Evolutionary conservation across 805 yeast species (phyloP).

Genomic region (Priceomyces medius): DNA sequence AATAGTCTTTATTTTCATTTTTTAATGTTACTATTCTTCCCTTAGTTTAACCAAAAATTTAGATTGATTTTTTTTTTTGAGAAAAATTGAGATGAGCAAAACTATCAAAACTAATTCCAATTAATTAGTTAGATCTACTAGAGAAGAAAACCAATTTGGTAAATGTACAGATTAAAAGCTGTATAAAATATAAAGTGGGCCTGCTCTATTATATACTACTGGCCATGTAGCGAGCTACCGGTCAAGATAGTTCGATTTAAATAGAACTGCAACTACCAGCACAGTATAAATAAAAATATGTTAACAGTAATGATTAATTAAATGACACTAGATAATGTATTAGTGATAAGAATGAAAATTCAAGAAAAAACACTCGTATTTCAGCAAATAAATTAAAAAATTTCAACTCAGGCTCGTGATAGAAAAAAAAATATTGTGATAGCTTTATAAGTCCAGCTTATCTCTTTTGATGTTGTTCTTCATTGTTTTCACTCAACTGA

Average conservation of each 20-base stretch:
- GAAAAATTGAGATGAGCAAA: constrained; percentile 4
- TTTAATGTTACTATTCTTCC: not conserved
- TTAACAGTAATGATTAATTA: not conserved
- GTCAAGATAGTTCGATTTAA: not conserved
- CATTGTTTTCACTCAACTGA: not conserved
- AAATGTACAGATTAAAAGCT: constrained; percentile 1
- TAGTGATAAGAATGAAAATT: not conserved
- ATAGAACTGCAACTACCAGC: not conserved
- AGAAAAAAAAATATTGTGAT: not conserved
- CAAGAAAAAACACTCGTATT: not conserved
- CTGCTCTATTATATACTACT: not conserved
- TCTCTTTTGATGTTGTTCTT: constrained; percentile 1
- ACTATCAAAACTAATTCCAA: not conserved
- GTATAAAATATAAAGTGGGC: not conserved
- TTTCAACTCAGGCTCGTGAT: not conserved
- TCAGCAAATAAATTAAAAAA: not conserved
- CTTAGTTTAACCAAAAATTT: not conserved
- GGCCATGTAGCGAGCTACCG: not conserved
- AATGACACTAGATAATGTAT: not conserved
- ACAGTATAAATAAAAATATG: not conserved
- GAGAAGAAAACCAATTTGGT: not conserved
- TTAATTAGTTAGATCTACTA: not conserved
- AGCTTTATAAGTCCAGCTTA: constrained; percentile 7
- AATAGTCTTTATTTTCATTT: constrained; percentile 82
- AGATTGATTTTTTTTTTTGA: not conserved